Base-by-base conservation (phyloP, 352 stramenopile species). In the Phytophthora ramorum region DNA sequence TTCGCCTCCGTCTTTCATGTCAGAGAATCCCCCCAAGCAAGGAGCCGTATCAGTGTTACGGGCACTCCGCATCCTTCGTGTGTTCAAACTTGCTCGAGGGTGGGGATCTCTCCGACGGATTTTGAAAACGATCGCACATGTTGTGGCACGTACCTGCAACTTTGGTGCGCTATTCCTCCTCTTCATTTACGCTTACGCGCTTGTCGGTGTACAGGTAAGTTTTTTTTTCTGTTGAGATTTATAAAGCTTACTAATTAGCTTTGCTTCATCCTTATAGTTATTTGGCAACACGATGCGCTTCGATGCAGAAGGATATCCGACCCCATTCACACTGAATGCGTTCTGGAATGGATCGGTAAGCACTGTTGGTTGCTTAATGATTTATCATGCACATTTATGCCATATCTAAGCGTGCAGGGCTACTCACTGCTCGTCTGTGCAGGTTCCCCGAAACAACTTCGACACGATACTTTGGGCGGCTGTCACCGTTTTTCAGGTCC, bases 231-330 rank as follows among this genome's bases (percentile, higher is more conserved):
- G n/a, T n/a, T n/a, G n/a, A n/a, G n/a, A n/a, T n/a, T n/a, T 37
- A 37, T 32, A 53, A 10, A 92, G 82, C 91, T 98, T 55, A n/a
- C n/a, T n/a, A n/a, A n/a, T n/a, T n/a, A n/a, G n/a, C n/a, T n/a
- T n/a, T n/a, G n/a, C n/a, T n/a, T n/a, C n/a, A n/a, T n/a, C n/a
- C n/a, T n/a, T n/a, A n/a, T n/a, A n/a, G n/a, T n/a, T n/a, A n/a
- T 98, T 98, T 66, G 89, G 90, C 0, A 98, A 98, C 71, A 88
- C 89, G 12, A 89, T 98, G 67, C 87, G 92, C 30, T 98, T 97
- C 68, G 92, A 98, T 66, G 50, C 32, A 17, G 71, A 90, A 12
- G 94, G 78, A 0, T 91, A 91, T 12, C 58, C 72, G 8, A 89
- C 79, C 5, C 35, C 59, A n/a, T 73, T 53, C 20, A 70, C 72